Conservation (phyloP, 2,329 filamentous ascomycete genomes). For the Penicillium vulpinum region DNA sequence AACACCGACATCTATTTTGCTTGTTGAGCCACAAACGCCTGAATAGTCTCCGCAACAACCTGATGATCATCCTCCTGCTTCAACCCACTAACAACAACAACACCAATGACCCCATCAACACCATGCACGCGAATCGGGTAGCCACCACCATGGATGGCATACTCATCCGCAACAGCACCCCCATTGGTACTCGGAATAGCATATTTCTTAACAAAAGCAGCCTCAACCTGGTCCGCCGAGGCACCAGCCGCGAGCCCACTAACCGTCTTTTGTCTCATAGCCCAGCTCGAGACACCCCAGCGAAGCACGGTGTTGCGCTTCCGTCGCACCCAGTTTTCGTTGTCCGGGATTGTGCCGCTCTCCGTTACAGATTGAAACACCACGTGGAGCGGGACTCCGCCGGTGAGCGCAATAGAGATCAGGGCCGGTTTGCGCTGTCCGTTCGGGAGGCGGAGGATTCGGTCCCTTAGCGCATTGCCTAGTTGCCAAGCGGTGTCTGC, state of each 20-base stretch:
- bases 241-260: constrained; percentile 13
- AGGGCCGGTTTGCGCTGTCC: constrained; percentile 40
- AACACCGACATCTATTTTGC: constrained; percentile 8
- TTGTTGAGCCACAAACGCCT: constrained; percentile 46
- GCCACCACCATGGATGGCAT: constrained; percentile 76
- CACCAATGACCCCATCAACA: constrained; percentile 73
- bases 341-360: constrained; percentile 68
- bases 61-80: constrained; percentile 77
- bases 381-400: constrained; percentile 49
- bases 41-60: constrained; percentile 69
- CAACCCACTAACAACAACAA: constrained; percentile 73
- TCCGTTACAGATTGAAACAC: constrained; percentile 71
- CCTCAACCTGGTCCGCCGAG: constrained; percentile 57
- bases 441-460: constrained; percentile 37
- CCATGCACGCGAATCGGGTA: constrained; percentile 71
- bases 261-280: constrained; percentile 65
- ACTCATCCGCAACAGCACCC: constrained; percentile 52
- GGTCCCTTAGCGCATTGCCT: constrained; percentile 39
- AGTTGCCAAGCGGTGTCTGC: constrained; percentile 41
- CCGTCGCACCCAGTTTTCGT: constrained; percentile 67
- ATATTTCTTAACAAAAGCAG: constrained; percentile 64
- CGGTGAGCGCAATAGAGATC: constrained; percentile 41
- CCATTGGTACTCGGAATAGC: constrained; percentile 57
- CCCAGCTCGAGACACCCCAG: constrained; percentile 70
- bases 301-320: constrained; percentile 72